These are phyloP conservation scores for Ceratocystis harringtonii DNA, from an alignment of 2,329 filamentous ascomycete genomes.

Conservation along the genomic window DNA sequence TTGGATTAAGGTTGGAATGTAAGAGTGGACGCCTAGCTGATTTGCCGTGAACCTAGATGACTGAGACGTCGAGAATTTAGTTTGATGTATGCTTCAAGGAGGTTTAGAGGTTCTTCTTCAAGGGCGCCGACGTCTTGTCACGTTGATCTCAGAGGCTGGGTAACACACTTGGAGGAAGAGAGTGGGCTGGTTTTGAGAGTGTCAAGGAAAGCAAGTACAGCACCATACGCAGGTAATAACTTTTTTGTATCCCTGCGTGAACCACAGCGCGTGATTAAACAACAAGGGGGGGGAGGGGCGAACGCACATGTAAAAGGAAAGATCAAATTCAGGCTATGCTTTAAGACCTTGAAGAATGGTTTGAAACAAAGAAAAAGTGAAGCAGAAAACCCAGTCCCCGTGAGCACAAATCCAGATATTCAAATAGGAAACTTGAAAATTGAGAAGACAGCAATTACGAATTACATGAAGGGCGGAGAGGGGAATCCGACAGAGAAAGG, in stretches of 20 bases:
- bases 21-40: background rate
- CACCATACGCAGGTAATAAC: background rate
- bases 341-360: background rate
- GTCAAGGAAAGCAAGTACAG: background rate
- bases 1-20: background rate
- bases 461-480: too few species aligned
- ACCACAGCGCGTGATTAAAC: background rate
- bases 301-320: background rate
- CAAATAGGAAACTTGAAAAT: too few species aligned
- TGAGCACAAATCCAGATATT: too few species aligned
- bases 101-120: background rate
- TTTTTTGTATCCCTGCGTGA: background rate
- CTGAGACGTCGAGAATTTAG: background rate
- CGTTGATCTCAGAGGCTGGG: background rate
- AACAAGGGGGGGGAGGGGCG: background rate
- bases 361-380: background rate
- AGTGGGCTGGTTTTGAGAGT: background rate
- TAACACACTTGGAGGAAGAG: background rate
- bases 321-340: background rate
- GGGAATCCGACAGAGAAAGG: too few species aligned
- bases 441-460: too few species aligned
- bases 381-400: background rate
- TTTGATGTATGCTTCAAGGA: background rate
- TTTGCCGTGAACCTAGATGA: background rate
- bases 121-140: background rate